Base-by-base conservation (phyloP, 2,329 filamentous ascomycete genomes). In the Trichoderma lentiforme region DNA sequence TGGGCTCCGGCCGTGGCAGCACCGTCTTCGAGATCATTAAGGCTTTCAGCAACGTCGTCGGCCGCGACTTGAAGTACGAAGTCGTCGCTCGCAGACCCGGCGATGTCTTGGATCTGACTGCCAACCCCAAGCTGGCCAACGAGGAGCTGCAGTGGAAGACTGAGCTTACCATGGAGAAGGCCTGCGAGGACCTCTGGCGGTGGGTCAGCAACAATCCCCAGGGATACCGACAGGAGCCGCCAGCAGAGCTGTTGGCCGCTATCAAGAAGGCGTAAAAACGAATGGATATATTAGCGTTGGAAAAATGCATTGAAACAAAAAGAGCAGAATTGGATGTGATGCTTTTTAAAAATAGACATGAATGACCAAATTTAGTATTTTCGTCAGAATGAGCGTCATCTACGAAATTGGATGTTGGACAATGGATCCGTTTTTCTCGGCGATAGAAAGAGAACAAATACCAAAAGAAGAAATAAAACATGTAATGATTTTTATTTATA, bases 11-110 rank as follows among this genome's bases (percentile, higher is more conserved):
- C 73, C 93, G 92, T 77, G 96, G 96, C 76, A 97, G 92, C 83
- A 99, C 96, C 26, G 96, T 99, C 71, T 96, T 95, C 80, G 95
- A 99, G 81, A 99, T 99, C 86, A 91, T 99, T 88, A 93, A 95
- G 76, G 95, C 96, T 69, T 99, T 99, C 85, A 93, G 91, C 83
- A 84, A 89, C 65, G 94, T 93, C 21, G 95, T 98, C 26, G 96
- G 96, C 74, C 92, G 90, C 65, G 90, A 96, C 71, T 87, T 99
- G 30, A 88, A 92, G 47, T 98, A 98, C 84, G 88, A 98, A 81
- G 92, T 98, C 72, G 93, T 92, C 9, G 90, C 88, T 53, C 90
- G 96, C 78, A 88, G 96, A 78, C 89, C 91, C 51, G 96, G 96
- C 70, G 96, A 99, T 79, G 96, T 99, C 21, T 87, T 99, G 71